These are phyloP conservation scores for Nicotiana paniculata DNA, from an alignment of 257 asterid genomes.

Conservation along the genomic window DNA sequence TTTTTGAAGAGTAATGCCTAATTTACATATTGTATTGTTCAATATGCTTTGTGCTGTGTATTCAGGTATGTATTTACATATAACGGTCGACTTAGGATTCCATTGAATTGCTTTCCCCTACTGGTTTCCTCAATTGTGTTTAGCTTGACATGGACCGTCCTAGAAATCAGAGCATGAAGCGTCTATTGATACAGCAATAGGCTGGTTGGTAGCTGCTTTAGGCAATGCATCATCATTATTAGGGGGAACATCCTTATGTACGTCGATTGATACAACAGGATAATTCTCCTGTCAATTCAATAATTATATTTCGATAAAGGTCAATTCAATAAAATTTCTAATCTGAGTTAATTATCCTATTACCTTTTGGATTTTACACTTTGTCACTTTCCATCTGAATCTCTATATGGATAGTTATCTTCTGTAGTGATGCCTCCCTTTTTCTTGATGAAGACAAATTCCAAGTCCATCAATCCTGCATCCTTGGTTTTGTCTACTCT, in stretches of 20 bases:
- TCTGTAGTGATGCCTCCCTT: conserved; percentile 81
- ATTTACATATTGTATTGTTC: no score
- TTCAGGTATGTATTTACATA: no score
- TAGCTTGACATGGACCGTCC: neutral
- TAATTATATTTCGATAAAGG: no score
- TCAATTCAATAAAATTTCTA: no score
- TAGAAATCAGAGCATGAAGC: conserved; percentile 70
- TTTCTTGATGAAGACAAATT: conserved; percentile 55
- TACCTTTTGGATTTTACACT: conserved; percentile 56
- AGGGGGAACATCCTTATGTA: conserved; percentile 56
- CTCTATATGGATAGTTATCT: conserved; percentile 63
- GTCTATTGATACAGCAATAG: conserved; percentile 66
- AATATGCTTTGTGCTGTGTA: no score
- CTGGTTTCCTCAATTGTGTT: no score
- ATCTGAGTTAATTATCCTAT: neutral
- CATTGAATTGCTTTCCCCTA: no score
- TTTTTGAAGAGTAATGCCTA: no score
- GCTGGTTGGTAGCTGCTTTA: conserved; percentile 79
- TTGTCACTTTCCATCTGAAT: conserved; percentile 29
- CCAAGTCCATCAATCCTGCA: conserved; percentile 83
- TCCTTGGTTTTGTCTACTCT: conserved; percentile 53
- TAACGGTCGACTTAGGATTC: no score
- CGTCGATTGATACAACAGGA: conserved; percentile 59
- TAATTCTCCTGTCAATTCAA: conserved; percentile 30
- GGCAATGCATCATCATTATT: conserved; percentile 54